Percentiles rank a stretch among this genome's conserved stretches.
phyloP scores from a whole-genome alignment of 768 basidiomycete species.

The Leccinum disarticulatum region DNA sequence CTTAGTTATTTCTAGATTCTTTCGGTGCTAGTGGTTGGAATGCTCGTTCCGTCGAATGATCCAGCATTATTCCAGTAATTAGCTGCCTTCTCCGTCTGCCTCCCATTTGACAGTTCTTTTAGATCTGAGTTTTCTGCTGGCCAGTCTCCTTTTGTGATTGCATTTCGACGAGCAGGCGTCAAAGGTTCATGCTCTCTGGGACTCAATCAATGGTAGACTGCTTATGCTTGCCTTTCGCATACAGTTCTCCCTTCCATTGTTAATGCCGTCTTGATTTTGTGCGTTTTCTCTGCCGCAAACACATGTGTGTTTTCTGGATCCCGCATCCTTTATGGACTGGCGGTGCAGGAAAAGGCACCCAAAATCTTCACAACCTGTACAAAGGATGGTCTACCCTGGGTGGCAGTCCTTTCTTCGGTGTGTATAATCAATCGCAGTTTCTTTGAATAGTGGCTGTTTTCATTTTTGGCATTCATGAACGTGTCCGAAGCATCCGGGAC shows the following conservation, averaged over 20 bases:
- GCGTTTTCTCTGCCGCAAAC: conserved; percentile 72
- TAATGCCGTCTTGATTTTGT: conserved; percentile 71
- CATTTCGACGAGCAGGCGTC: conserved; percentile 70
- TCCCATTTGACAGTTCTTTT: not conserved
- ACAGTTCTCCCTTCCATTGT: conserved; percentile 63
- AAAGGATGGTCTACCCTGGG: conserved; percentile 50
- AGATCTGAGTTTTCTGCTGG: conserved; percentile 45
- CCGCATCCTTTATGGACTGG: conserved; percentile 45
- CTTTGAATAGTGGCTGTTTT: conserved; percentile 35
- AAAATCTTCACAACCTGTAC: conserved; percentile 47
- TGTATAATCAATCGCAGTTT: conserved; percentile 5
- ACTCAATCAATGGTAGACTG: conserved; percentile 10
- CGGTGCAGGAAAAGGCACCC: conserved; percentile 52
- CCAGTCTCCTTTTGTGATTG: conserved; percentile 83
- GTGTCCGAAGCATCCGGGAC: conserved; percentile 53
- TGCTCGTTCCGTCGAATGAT: conserved; percentile 76
- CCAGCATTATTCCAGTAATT: conserved; percentile 43
- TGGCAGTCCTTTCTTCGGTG: conserved; percentile 33
- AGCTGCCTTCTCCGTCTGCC: not conserved
- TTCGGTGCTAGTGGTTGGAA: conserved; percentile 56
- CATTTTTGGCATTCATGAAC: conserved; percentile 63
- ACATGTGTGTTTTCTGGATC: conserved; percentile 40
- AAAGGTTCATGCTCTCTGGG: conserved; percentile 39
- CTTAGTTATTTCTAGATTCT: no score
- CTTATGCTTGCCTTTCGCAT: not conserved